Base-by-base conservation (phyloP, 257 asterid species). In the Hygrophila difformis region DNA sequence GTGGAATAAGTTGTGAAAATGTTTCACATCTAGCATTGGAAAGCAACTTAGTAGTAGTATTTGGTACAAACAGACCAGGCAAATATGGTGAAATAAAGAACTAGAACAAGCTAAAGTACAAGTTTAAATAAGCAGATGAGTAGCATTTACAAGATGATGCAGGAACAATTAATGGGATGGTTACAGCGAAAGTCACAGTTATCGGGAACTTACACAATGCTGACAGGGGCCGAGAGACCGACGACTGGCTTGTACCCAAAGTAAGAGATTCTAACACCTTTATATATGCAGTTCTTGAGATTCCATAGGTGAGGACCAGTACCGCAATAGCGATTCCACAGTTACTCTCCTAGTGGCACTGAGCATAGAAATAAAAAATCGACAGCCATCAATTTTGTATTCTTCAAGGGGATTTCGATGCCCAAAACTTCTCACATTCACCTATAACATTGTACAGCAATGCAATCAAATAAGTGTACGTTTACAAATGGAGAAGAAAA, bases 321-420 rank as follows among this genome's bases (percentile, higher is more conserved):
- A 71, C 39, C 81, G 79, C 54, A 91, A 61, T 38, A 91, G 81
- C n/a, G 94, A 86, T 64, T 86, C 93, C 33, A 82, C 88, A 14
- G 94, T 82, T 40, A 91, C 71, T 67, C 98, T 82, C 63, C 98
- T 67, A 14, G 93, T 82, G 22, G 92, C 92, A 62, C 88, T 78
- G 39, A 91, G 86, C 98, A 91, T 91, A 14, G 98, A 91, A 47
- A 91, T 82, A 71, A 91, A 91, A 69, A 91, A 91, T 26, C 93
- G 76, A 75, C 98, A 86, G 47, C 98, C 98, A 49, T 91, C 96
- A n/a, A 91, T 91, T 67, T 91, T 91, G 70, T 86, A 91, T 64
- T 91, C 98, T 68, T 91, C 98, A 0, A 91, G 93, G 44, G 98
- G 98, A 71, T 91, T 79, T 62, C 96, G 75, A 46, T 86, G 93